Conservation (phyloP, 805 yeast species). For the Limtongozyma cylindracea region DNA sequence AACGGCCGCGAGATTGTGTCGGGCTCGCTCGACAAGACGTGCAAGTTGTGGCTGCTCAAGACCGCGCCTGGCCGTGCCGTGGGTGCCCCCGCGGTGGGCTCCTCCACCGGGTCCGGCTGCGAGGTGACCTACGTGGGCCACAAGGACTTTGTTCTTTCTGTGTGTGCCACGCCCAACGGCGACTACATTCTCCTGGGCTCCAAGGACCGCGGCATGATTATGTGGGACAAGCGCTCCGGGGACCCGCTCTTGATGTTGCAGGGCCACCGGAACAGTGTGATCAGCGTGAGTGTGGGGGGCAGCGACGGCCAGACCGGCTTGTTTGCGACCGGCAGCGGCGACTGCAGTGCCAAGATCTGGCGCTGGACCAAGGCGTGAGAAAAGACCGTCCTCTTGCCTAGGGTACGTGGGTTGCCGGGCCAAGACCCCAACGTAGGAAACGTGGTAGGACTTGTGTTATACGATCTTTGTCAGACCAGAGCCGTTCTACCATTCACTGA, state of each 20-base stretch:
- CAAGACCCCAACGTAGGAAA: too few relatives aligned
- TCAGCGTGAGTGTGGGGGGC: constrained; percentile 74
- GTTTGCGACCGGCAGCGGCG: constrained; percentile 95
- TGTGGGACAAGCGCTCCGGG: constrained; percentile 87
- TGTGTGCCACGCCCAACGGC: constrained; percentile 82
- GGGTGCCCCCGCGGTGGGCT: constrained; percentile 4
- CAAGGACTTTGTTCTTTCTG: constrained; percentile 84
- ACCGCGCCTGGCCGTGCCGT: too few relatives aligned
- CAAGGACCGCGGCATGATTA: constrained; percentile 88
- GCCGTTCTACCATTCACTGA: too few relatives aligned
- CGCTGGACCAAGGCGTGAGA: too few relatives aligned
- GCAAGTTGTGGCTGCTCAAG: constrained; percentile 77
- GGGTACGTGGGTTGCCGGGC: too few relatives aligned
- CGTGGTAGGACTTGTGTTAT: too few relatives aligned
- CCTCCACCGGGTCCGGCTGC: constrained; percentile 21
- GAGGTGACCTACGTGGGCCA: constrained; percentile 90
- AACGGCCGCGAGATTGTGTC: constrained; percentile 82
- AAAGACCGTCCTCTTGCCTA: too few relatives aligned
- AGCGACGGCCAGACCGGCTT: constrained; percentile 53
- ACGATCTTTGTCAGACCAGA: too few relatives aligned
- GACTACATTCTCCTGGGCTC: constrained; percentile 85
- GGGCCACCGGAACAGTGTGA: constrained; percentile 91
- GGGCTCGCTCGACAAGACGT: constrained; percentile 88
- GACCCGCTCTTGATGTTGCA: constrained; percentile 87
- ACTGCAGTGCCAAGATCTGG: constrained; percentile 95